phyloP scores from a whole-genome alignment of 768 basidiomycete genomes.

The Trametes meyenii region DNA sequence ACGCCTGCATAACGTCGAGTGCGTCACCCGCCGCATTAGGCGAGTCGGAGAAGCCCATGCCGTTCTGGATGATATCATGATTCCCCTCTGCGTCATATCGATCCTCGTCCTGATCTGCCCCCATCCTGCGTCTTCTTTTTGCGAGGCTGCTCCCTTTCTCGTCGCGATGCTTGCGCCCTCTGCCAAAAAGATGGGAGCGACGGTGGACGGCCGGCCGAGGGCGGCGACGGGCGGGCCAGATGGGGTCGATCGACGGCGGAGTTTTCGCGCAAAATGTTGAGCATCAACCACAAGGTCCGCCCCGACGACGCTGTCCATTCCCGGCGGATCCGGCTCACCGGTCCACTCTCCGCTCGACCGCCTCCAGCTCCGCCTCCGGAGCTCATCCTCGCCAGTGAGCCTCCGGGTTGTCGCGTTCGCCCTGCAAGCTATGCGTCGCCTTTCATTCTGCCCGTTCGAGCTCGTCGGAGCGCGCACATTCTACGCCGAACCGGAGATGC shows the following conservation, averaged over 20 bases:
- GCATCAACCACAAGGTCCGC: conserved; percentile 7
- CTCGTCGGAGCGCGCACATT: no score
- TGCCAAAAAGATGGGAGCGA: background rate
- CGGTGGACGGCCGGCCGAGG: background rate
- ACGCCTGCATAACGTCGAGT: no score
- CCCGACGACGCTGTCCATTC: conserved; percentile 2
- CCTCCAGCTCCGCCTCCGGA: background rate
- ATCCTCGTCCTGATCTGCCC: background rate
- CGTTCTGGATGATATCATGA: no score
- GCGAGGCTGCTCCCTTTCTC: no score
- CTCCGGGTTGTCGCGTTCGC: no score
- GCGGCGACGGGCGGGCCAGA: background rate
- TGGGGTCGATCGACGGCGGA: conserved; percentile 4
- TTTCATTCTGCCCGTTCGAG: no score
- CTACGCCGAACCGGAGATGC: no score
- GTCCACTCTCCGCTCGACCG: background rate
- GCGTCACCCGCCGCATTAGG: no score
- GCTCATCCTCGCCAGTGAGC: no score
- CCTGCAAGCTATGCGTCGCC: no score
- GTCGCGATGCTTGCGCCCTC: background rate
- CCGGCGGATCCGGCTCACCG: background rate
- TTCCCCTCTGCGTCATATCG: background rate
- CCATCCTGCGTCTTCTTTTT: background rate
- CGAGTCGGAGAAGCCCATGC: background rate
- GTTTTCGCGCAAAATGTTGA: conserved; percentile 4